Evolutionary conservation across 352 stramenopile genomes (phyloP).

Genomic region (Pythium periplocum): DNA sequence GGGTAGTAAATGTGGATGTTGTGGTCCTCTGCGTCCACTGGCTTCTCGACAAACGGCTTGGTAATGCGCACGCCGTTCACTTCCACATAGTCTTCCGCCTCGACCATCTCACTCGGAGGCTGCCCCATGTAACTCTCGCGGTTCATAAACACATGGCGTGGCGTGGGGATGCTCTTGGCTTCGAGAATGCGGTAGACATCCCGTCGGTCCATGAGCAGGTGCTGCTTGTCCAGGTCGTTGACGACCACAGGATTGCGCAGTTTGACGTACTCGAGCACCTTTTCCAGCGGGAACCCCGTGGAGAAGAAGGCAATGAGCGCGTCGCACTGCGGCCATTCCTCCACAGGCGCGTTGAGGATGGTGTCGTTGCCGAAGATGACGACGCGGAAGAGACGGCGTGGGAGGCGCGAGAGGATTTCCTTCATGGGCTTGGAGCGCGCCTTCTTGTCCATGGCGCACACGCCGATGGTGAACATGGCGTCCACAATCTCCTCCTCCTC

Average conservation of each 20-base stretch:
- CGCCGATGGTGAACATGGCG: constrained; percentile 78
- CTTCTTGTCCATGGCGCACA: constrained; percentile 99
- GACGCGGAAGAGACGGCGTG: constrained; percentile 89
- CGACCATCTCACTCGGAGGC: constrained; percentile 31
- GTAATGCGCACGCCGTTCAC: constrained; percentile 93
- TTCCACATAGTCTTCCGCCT: constrained; percentile 77
- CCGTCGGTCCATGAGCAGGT: constrained; percentile 93
- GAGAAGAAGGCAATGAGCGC: constrained; percentile 99
- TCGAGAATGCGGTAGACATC: constrained; percentile 93
- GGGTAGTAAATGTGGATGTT: constrained; percentile 99
- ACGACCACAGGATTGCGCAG: constrained; percentile 93
- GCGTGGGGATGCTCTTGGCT: constrained; percentile 92
- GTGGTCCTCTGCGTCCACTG: constrained; percentile 99
- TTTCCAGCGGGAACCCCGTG: constrained; percentile 95
- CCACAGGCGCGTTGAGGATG: constrained; percentile 93
- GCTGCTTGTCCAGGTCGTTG: constrained; percentile 97
- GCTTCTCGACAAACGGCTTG: constrained; percentile 99
- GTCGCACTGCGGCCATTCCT: constrained; percentile 92
- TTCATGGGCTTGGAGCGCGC: constrained; percentile 92
- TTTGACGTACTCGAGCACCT: constrained; percentile 95
- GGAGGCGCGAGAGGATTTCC: constrained; percentile 93
- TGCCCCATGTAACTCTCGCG: constrained; percentile 86
- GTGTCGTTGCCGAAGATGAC: constrained; percentile 97
- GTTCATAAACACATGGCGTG: constrained; percentile 93
- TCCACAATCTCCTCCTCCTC: not conserved